Evolutionary conservation across 2,329 filamentous ascomycete species (phyloP).

Genomic region (Cladosporium austrohemisphaericum): DNA sequence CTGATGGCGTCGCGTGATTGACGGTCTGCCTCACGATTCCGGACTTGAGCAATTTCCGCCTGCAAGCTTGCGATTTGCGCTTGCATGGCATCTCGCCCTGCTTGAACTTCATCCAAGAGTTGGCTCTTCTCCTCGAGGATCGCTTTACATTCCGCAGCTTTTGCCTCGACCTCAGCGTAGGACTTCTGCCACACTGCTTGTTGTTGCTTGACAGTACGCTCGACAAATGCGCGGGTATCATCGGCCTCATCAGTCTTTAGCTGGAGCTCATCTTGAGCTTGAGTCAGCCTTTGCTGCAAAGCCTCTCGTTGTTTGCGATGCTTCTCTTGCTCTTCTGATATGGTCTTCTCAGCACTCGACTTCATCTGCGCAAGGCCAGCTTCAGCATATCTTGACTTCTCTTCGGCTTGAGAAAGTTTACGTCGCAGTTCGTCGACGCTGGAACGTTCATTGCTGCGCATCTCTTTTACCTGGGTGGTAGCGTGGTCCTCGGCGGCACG

Average conservation of each 20-base stretch:
- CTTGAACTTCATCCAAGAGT: background rate
- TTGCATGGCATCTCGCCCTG: background rate
- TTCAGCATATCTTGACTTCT: background rate
- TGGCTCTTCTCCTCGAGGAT: background rate
- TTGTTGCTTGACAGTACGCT: slow-evolving; percentile 1
- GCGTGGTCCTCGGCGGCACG: background rate
- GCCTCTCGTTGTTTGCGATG: background rate
- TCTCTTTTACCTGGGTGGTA: background rate
- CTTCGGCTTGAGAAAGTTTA: slow-evolving; percentile 3
- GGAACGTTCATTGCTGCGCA: background rate
- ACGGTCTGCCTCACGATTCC: background rate
- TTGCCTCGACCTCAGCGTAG: background rate
- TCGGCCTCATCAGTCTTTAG: background rate
- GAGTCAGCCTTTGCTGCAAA: background rate
- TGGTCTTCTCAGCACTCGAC: background rate
- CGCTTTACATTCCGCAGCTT: background rate
- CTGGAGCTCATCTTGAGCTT: slow-evolving; percentile 4
- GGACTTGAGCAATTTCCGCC: background rate
- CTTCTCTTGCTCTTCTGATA: slow-evolving; percentile 5
- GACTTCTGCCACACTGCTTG: background rate
- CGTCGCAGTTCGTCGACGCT: background rate
- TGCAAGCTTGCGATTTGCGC: background rate
- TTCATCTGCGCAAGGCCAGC: background rate
- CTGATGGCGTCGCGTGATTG: background rate
- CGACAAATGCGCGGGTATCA: background rate